Base-by-base conservation (phyloP, 805 yeast species). In the Nematodospora valgi region DNA sequence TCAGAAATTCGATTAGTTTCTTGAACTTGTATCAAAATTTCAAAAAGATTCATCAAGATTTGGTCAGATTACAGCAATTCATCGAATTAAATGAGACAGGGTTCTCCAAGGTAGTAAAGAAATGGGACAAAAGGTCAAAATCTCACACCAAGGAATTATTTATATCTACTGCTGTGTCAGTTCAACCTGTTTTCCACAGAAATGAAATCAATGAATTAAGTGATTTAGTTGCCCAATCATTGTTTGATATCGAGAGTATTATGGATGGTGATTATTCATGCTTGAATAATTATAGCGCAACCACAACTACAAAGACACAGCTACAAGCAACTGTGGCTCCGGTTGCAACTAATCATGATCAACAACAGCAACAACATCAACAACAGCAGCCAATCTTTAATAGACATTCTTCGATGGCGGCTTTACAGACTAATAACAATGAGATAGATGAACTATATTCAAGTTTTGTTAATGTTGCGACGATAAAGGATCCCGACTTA, bases 71-170 rank as follows among this genome's bases (percentile, higher is more conserved):
- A 18, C 96, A 93, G 54, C 97, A 91, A 58, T 93, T 86, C 61
- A 87, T 93, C 25, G 97, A 89, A 58, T 70, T 93, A 39, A 93
- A 93, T 56, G 96, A 89, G 51, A 86, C 95, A 0, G 98, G 98
- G 10, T 93, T 93, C 59, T 81, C 94, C 15, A 93, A 93, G 62
- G 97, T 87, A 19, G 74, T 93, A 51, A 93, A 93, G 58, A 93
- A 93, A 64, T 93, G 98, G 98, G 98, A 93, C 62, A 93, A 93
- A 60, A 71, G 97, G 43, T 87, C 96, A 15, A 88, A 91, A 52
- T 86, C 96, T 3, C 95, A 86, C 47, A 88, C 96, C 5, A 88
- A 89, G 53, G 98, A 93, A 55, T 70, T 93, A 34, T 93, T 89
- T 55, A 70, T 93, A 32, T 80, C 87, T 20, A 83, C 96, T 0